Evolutionary conservation across 495 filamentous ascomycete species (phyloP).

Genomic region (Evernia prunastri): DNA sequence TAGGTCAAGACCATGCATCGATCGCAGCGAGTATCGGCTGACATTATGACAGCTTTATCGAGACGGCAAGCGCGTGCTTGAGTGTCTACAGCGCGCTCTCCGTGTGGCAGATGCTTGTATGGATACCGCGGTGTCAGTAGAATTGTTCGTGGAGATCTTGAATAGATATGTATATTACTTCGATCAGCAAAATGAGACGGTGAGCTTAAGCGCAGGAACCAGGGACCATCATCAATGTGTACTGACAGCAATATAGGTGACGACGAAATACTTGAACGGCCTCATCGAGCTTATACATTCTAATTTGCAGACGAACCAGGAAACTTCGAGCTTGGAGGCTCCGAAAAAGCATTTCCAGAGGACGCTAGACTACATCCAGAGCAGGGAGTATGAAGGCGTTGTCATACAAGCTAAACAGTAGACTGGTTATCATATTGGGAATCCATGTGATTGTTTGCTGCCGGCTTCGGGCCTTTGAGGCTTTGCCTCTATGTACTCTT

Average conservation of each 20-base stretch:
- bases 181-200: constrained; percentile 96
- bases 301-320: constrained; percentile 81
- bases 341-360: constrained; percentile 89
- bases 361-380: constrained; percentile 86
- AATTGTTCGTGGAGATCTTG: constrained; percentile 95
- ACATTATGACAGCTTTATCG: constrained; percentile 69
- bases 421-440: not conserved
- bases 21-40: constrained; percentile 18
- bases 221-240: not conserved
- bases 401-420: constrained; percentile 62
- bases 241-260: constrained; percentile 53
- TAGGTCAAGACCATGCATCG: constrained; percentile 40
- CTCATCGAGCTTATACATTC: constrained; percentile 98
- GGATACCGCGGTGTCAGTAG: constrained; percentile 96
- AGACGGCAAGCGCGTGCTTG: constrained; percentile 91
- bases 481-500: not conserved
- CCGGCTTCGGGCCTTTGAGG: not conserved
- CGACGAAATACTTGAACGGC: constrained; percentile 95
- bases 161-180: constrained; percentile 99
- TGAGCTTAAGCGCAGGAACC: constrained; percentile 36
- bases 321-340: constrained; percentile 69
- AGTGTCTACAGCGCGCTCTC: constrained; percentile 91
- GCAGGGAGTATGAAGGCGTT: constrained; percentile 88
- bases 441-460: not conserved
- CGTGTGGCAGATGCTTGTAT: constrained; percentile 97